Evolutionary conservation across 805 yeast species (phyloP).

Genomic region (Wickerhamiella azymoides): DNA sequence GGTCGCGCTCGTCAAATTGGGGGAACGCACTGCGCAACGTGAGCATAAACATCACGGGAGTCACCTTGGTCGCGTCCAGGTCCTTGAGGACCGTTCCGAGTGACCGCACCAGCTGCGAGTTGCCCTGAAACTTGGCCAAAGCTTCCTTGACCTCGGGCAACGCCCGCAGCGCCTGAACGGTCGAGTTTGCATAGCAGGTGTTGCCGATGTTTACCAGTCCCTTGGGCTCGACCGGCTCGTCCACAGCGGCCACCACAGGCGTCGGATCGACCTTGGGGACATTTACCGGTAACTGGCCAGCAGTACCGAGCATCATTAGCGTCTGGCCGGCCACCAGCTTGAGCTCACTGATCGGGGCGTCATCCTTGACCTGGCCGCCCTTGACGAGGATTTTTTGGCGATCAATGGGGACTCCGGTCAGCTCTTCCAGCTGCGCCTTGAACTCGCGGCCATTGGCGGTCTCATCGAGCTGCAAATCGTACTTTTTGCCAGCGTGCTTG

Average conservation of each 20-base stretch:
- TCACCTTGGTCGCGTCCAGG: slow-evolving; percentile 31
- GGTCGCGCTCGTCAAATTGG: slow-evolving; percentile 68
- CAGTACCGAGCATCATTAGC: slow-evolving; percentile 86
- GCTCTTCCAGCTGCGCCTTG: slow-evolving; percentile 53
- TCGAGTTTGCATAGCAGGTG: slow-evolving; percentile 64
- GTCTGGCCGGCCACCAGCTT: slow-evolving; percentile 50
- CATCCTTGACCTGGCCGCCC: slow-evolving; percentile 78
- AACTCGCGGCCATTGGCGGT: slow-evolving; percentile 44
- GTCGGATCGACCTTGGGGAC: slow-evolving; percentile 40
- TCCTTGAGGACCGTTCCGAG: slow-evolving; percentile 23
- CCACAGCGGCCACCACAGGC: slow-evolving; percentile 39
- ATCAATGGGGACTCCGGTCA: slow-evolving; percentile 72
- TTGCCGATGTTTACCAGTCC: slow-evolving; percentile 62
- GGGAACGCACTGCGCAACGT: slow-evolving; percentile 51
- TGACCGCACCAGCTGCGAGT: slow-evolving; percentile 24
- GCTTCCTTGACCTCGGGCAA: slow-evolving; percentile 37
- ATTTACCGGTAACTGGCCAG: slow-evolving; percentile 44
- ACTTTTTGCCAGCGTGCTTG: slow-evolving; percentile 56
- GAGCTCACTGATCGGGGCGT: slow-evolving; percentile 37
- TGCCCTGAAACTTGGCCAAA: slow-evolving; percentile 29
- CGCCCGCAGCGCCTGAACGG: slow-evolving; percentile 41
- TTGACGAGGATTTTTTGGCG: slow-evolving; percentile 84
- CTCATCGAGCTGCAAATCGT: slow-evolving; percentile 42
- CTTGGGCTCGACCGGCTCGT: slow-evolving; percentile 35
- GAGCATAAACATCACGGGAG: slow-evolving; percentile 53